Conservation (phyloP, 2,329 filamentous ascomycete genomes). For the Neofusicoccum kwambonambiense region DNA sequence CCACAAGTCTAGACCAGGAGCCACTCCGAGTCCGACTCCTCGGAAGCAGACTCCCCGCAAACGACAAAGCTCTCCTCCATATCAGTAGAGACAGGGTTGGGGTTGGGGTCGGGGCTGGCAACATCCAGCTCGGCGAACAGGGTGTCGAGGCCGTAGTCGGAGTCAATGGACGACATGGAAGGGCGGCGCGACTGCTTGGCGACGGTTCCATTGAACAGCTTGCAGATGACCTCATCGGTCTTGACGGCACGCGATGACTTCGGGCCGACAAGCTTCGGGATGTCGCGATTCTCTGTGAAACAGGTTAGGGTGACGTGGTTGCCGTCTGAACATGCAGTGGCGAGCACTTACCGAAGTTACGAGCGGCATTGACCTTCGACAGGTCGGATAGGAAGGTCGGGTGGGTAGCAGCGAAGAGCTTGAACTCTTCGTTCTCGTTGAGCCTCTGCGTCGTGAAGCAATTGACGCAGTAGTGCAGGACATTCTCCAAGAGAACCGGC, state of each 20-base stretch:
- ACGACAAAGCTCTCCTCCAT: neutral
- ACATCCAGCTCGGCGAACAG: neutral
- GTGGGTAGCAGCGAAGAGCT: constrained; percentile 35
- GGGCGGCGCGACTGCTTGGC: neutral
- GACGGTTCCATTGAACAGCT: neutral
- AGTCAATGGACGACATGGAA: neutral
- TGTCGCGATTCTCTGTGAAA: neutral
- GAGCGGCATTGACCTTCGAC: constrained; percentile 36
- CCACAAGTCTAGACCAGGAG: neutral
- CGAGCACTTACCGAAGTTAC: constrained; percentile 39
- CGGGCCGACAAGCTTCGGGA: constrained; percentile 1
- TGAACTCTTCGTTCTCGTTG: constrained; percentile 36
- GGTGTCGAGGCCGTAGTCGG: neutral
- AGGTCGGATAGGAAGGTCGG: constrained; percentile 43
- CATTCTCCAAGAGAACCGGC: constrained; percentile 35
- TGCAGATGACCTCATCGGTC: neutral
- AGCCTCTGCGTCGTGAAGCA: constrained; percentile 40
- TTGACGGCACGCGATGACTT: neutral
- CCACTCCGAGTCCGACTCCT: constrained; percentile 5
- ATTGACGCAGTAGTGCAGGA: constrained; percentile 45
- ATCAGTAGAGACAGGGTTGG: neutral
- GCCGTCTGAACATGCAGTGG: too few relatives aligned
- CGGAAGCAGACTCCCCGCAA: neutral
- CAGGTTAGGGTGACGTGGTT: neutral
- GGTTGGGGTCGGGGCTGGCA: neutral